Conservation (phyloP, 352 stramenopile genomes). For the Thalassiosira hispida region DNA sequence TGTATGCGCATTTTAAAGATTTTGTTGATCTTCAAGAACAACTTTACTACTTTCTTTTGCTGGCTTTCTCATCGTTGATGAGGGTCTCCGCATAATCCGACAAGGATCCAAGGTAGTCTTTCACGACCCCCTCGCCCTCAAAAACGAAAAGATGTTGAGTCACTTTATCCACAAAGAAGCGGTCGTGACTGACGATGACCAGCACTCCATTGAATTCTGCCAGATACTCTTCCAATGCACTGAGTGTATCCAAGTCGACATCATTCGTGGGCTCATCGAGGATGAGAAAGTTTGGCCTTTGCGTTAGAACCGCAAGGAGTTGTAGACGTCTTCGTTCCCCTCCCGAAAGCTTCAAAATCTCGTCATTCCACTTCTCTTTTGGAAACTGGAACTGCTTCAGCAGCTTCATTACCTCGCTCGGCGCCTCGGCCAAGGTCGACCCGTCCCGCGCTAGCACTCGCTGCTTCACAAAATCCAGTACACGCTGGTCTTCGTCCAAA, state of each 20-base stretch:
- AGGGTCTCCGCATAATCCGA: conserved; percentile 87
- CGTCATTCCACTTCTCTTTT: conserved; percentile 67
- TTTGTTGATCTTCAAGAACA: too few species aligned
- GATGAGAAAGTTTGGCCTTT: conserved; percentile 85
- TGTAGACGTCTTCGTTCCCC: conserved; percentile 87
- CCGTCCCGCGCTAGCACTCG: conserved; percentile 51
- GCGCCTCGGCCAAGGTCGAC: conserved; percentile 47
- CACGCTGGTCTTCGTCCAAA: conserved; percentile 54
- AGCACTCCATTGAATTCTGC: conserved; percentile 95
- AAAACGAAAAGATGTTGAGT: conserved; percentile 95
- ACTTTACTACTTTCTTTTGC: too few species aligned
- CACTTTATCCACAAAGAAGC: conserved; percentile 98
- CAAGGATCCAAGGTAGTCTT: conserved; percentile 81
- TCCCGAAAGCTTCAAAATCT: conserved; percentile 44
- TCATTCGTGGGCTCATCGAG: conserved; percentile 87
- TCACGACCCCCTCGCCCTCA: conserved; percentile 75
- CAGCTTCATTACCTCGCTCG: conserved; percentile 71
- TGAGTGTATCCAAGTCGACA: conserved; percentile 88
- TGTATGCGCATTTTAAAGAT: too few species aligned
- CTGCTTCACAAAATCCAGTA: conserved; percentile 79
- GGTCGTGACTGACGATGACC: conserved; percentile 97
- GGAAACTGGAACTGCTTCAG: conserved; percentile 81
- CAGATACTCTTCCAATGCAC: conserved; percentile 90
- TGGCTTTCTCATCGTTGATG: too few species aligned
- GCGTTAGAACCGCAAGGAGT: conserved; percentile 86